Evolutionary conservation across 371 early-diverging fungal species (phyloP), one percentile per base, ranked within the genome.

Genomic region (Syncephalastrum monosporum): DNA sequence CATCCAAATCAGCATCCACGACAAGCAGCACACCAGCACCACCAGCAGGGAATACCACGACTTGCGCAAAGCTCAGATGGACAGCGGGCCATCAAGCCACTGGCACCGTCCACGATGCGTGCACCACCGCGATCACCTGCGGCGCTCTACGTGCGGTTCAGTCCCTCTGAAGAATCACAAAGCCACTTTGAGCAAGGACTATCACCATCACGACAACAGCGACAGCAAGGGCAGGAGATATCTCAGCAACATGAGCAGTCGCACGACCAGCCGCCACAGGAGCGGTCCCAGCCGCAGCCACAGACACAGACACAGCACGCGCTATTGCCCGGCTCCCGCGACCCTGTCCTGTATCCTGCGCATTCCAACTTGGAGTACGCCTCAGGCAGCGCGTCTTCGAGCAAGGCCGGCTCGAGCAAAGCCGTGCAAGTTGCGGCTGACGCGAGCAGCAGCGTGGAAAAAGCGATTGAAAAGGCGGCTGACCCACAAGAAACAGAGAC

Each of bases 371-470:
- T 14, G 47, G 47, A 23, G 47, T 46, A 46, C 15, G 29, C 23
- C 15, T 25, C 23, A 13, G n/a, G 29, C 10, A 33, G 38, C 10
- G 38, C 38, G 8, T 33, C 38, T 33, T 33, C 38, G 10, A 33
- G 38, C 38, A 33, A 33, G 38, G 38, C 38, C 38, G 38, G 38
- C 38, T 33, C 38, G 38, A 33, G 38, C 38, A 33, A 33, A 10
- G 95, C 12, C 8, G 38, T 33, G 8, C 10, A 33, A 12, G 1
- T 33, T 33, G 38, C 38, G 10, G 38, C 38, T 33, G 38, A 33
- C 2, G 19, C 25, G 13, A 15, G 45, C 55, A 55, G 25, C n/a
- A 45, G 29, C 19, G 13, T 14, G 42, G 47, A 47, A 41, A 47
- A 55, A 29, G 25, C 17, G 0, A 25, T 29, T 42, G 57, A 56